Base-by-base conservation (phyloP, 257 asterid species). In the Osmanthus fragrans region DNA sequence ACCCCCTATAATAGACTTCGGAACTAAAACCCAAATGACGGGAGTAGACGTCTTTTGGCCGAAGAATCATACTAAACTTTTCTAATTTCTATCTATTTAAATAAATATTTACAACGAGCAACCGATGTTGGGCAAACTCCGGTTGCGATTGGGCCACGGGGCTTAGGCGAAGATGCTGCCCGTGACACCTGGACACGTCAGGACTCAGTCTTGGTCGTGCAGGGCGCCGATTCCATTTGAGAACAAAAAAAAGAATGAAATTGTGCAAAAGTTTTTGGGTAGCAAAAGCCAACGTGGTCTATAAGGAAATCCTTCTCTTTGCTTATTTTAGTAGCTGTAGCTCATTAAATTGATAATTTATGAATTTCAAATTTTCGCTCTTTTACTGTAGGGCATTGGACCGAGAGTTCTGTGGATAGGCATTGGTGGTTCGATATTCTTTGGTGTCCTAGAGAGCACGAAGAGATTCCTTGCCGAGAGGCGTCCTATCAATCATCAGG, bases 381-480 rank as follows among this genome's bases (percentile, higher is more conserved):
- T 58, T 74, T 30, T 68, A 5, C 40, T 67, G 60, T 84, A 95
- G 99, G 99, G 98, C 10, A 85, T 95, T 1, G 96, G 95, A 75
- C 98, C 99, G n/a, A 91, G 98, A 82, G 99, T 95, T 76, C 81
- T 95, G 80, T 95, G 99, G 99, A 95, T 95, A 80, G 99, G 99
- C 80, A 90, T 95, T 5, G 99, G 99, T 1, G 99, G 99, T 73
- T 95, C 99, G 8, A 95, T 95, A 85, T 95, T 95, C 89, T 95
- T 95, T 47, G 92, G 99, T 21, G 96, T 94, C 74, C 97, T 94
- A 67, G 98, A 94, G 84, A 81, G 96, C 73, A 90, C 96, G 2
- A 94, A 94, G 83, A 87, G 87, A 42, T 73, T 78, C 77, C 92
- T 94, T 32, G 93, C 89, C 5, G 84, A 91, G 85, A 86, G 80